Percentiles rank a stretch among this genome's conserved stretches.
Conservation (phyloP, 805 yeast species). For the Diddensiella santjacobensis region DNA sequence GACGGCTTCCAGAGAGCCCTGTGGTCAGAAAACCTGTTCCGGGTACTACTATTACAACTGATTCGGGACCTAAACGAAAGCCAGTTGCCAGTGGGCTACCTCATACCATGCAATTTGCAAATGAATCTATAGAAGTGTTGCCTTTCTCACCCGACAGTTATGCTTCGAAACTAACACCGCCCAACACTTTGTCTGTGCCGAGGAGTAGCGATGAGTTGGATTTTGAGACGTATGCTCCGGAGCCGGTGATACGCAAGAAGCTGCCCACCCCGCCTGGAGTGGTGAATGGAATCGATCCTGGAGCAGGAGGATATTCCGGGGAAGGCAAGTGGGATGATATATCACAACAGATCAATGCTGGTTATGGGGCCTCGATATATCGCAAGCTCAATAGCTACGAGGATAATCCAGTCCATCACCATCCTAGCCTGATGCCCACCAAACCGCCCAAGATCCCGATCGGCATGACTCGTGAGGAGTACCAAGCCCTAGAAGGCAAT, state of each 20-base stretch:
- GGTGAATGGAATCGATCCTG: constrained; percentile 22
- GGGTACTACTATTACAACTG: neutral
- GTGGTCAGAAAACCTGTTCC: neutral
- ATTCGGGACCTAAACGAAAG: constrained; percentile 11
- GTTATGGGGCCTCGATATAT: constrained; percentile 35
- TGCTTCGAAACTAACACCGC: neutral
- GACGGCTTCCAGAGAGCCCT: neutral
- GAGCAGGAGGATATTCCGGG: constrained; percentile 24
- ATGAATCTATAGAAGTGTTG: constrained; percentile 12
- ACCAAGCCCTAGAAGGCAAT: constrained; percentile 17
- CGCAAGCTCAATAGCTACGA: constrained; percentile 12
- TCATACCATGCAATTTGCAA: constrained; percentile 6
- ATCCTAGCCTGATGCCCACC: constrained; percentile 11
- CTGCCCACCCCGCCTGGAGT: constrained; percentile 19
- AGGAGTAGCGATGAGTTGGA: constrained; percentile 18
- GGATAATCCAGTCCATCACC: neutral
- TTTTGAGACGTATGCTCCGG: constrained; percentile 26
- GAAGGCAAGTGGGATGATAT: constrained; percentile 29
- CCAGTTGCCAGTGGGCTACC: constrained; percentile 16
- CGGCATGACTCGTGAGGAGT: constrained; percentile 28
- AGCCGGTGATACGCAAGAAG: constrained; percentile 19
- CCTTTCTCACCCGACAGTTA: constrained; percentile 27
- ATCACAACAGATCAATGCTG: constrained; percentile 33
- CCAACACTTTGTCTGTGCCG: constrained; percentile 2
- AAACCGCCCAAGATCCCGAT: constrained; percentile 29